These are phyloP conservation scores for Beauveria sp. DNA, from an alignment of 2,329 filamentous ascomycete genomes.

Conservation along the genomic window DNA sequence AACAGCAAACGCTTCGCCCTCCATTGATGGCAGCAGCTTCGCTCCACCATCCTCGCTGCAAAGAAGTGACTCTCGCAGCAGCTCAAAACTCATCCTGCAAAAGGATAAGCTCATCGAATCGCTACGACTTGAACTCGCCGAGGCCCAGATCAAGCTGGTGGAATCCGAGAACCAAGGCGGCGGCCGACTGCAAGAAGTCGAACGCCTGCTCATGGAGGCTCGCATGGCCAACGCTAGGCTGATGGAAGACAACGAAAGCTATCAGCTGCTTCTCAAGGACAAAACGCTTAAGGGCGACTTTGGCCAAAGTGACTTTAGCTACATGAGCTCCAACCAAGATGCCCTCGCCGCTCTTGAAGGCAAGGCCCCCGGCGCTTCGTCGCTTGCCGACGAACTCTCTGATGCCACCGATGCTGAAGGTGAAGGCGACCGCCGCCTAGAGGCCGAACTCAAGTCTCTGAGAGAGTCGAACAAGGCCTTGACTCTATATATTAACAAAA, in stretches of 20 bases:
- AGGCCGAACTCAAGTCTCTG: constrained; percentile 68
- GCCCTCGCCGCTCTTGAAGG: constrained; percentile 59
- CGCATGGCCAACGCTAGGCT: constrained; percentile 92
- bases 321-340: constrained; percentile 56
- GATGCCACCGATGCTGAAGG: constrained; percentile 54
- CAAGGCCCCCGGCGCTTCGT: constrained; percentile 40
- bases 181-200: constrained; percentile 80
- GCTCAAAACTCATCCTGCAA: constrained; percentile 82
- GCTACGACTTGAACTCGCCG: constrained; percentile 82
- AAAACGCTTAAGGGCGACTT: constrained; percentile 95
- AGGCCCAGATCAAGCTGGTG: constrained; percentile 89
- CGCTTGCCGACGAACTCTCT: constrained; percentile 83
- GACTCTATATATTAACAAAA: constrained; percentile 97
- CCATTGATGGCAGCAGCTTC: constrained; percentile 69
- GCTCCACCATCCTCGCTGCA: constrained; percentile 78
- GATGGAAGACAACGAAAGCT: constrained; percentile 98
- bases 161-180: constrained; percentile 92
- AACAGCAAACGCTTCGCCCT: constrained; percentile 52
- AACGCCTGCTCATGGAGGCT: constrained; percentile 80
- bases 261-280: constrained; percentile 88
- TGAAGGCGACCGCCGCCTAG: constrained; percentile 59
- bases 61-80: constrained; percentile 82
- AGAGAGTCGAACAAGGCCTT: constrained; percentile 97
- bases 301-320: constrained; percentile 72
- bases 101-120: constrained; percentile 97